These are phyloP conservation scores for Tripidium arundinaceum DNA, from an alignment of 202 grass and related monocot genomes.

Conservation along the genomic window DNA sequence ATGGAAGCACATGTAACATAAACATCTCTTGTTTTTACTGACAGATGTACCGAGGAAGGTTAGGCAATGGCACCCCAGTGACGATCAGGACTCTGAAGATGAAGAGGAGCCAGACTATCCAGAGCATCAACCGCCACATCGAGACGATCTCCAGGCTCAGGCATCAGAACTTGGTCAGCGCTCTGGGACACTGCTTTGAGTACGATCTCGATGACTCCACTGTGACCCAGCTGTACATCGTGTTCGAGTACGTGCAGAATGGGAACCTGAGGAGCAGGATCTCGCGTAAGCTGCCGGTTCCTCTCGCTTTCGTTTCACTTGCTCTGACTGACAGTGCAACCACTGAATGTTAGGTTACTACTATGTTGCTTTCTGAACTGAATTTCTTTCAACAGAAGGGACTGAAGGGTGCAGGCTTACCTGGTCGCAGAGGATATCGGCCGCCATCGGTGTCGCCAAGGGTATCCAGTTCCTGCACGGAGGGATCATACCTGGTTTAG, in stretches of 20 bases:
- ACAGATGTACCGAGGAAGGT: slow-evolving; percentile 76
- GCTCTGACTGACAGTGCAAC: background rate
- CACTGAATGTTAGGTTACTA: background rate
- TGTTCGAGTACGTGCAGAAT: slow-evolving; percentile 77
- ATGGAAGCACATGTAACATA: background rate
- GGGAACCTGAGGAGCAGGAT: slow-evolving; percentile 83
- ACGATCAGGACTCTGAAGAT: slow-evolving; percentile 88
- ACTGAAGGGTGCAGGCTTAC: slow-evolving; percentile 65
- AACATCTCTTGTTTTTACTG: background rate
- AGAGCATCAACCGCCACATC: slow-evolving; percentile 78
- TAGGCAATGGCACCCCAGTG: slow-evolving; percentile 72
- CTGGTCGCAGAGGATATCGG: slow-evolving; percentile 84
- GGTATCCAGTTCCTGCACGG: slow-evolving; percentile 91
- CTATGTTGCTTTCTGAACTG: background rate
- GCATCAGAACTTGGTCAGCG: slow-evolving; percentile 77
- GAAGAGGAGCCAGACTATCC: slow-evolving; percentile 58
- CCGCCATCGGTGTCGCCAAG: slow-evolving; percentile 64
- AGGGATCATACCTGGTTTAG: slow-evolving; percentile 77
- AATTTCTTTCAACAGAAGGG: slow-evolving; percentile 49
- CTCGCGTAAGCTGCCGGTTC: slow-evolving; percentile 41
- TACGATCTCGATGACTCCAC: slow-evolving; percentile 77
- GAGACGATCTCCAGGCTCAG: slow-evolving; percentile 87
- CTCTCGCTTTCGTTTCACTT: background rate
- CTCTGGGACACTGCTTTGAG: slow-evolving; percentile 89
- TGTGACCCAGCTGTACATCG: slow-evolving; percentile 66